These are phyloP conservation scores for Serpula lacrymans DNA, from an alignment of 768 basidiomycete genomes.

Conservation along the genomic window DNA sequence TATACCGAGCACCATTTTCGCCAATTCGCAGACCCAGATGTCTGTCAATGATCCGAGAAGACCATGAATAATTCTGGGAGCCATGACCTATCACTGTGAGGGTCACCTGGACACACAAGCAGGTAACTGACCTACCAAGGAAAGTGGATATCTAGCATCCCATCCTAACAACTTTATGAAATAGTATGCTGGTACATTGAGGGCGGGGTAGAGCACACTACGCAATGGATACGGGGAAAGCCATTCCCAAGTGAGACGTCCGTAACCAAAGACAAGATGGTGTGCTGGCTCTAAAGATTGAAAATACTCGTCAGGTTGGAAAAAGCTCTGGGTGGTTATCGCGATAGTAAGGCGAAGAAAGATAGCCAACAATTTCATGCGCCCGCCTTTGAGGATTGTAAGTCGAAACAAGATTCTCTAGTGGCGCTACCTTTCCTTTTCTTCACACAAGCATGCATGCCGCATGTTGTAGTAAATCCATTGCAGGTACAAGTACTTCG, in stretches of 20 bases:
- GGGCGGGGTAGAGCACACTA: conserved; percentile 74
- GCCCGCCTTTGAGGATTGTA: background rate
- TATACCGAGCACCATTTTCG: conserved; percentile 53
- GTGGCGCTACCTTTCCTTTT: background rate
- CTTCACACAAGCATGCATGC: too few relatives aligned
- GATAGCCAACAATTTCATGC: conserved; percentile 32
- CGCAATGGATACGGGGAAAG: conserved; percentile 62
- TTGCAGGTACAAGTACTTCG: too few relatives aligned
- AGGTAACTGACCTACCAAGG: conserved; percentile 54
- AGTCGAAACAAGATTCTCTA: background rate
- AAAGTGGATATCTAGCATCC: conserved; percentile 39
- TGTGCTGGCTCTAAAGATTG: conserved; percentile 95
- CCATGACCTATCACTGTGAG: conserved; percentile 48
- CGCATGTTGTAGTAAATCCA: too few relatives aligned
- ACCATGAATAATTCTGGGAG: conserved; percentile 78
- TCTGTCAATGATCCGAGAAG: conserved; percentile 78
- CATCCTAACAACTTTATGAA: conserved; percentile 53
- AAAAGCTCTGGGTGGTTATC: conserved; percentile 75
- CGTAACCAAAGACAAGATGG: conserved; percentile 84
- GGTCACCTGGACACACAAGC: conserved; percentile 4
- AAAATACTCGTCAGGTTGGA: conserved; percentile 97
- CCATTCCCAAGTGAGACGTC: conserved; percentile 98
- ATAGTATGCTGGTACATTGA: conserved; percentile 82
- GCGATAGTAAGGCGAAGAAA: conserved; percentile 57
- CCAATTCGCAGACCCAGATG: conserved; percentile 63